These are phyloP conservation scores for Pseudoturritis turrita DNA, from an alignment of 345 rosid species.

Conservation along the genomic window DNA sequence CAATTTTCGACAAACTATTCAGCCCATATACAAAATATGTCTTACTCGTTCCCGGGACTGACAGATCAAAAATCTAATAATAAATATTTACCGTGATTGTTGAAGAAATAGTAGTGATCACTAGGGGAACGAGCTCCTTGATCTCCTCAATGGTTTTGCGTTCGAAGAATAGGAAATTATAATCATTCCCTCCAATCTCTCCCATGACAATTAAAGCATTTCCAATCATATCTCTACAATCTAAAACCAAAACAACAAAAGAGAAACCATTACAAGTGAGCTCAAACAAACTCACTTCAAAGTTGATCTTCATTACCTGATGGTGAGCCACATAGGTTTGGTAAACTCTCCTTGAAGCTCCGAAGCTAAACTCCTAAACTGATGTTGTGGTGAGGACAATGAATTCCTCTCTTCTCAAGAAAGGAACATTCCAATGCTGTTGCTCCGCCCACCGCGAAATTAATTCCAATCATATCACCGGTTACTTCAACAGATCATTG, in stretches of 20 bases:
- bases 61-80: not conserved
- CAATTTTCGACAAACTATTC: not conserved
- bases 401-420: slow-evolving; percentile 31
- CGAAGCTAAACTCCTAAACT: slow-evolving; percentile 40
- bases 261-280: not conserved
- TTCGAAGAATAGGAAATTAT: slow-evolving; percentile 20
- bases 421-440: slow-evolving; percentile 33
- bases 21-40: not conserved
- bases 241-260: too few species aligned
- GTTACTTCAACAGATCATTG: too few species aligned
- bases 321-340: slow-evolving; percentile 32
- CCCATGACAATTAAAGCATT: slow-evolving; percentile 50
- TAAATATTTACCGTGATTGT: slow-evolving; percentile 32
- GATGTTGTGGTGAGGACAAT: not conserved
- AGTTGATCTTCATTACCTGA: slow-evolving; percentile 14
- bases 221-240: slow-evolving; percentile 28
- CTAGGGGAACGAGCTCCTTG: slow-evolving; percentile 36
- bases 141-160: slow-evolving; percentile 14
- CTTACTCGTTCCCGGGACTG: too few species aligned
- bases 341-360: slow-evolving; percentile 36
- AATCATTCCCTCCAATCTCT: slow-evolving; percentile 61
- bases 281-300: not conserved
- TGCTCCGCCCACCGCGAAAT: slow-evolving; percentile 49
- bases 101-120: slow-evolving; percentile 29
- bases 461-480: too few species aligned